phyloP scores from a whole-genome alignment of 148 eudicot species.

The Chenopodium berlandieri region DNA sequence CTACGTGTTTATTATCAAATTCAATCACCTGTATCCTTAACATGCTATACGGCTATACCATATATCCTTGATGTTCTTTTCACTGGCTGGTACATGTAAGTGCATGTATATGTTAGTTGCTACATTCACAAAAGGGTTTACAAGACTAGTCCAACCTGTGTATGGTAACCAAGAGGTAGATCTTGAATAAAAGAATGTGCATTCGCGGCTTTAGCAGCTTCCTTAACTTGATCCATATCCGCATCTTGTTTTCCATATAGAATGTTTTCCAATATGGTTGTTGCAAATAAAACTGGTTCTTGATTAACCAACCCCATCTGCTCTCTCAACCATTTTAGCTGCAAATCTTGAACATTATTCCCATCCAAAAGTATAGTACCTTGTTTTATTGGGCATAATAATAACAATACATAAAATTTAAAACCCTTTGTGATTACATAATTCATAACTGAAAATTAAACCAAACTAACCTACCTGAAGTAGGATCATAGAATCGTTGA shows the following conservation, averaged over 20 bases:
- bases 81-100: too few relatives aligned
- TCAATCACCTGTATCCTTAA: too few relatives aligned
- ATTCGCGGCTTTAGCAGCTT: conserved; percentile 61
- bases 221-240: conserved; percentile 39
- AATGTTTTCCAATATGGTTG: conserved; percentile 56
- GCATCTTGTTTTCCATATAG: conserved; percentile 58
- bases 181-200: conserved; percentile 55
- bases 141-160: conserved; percentile 40
- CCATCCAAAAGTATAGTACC: conserved; percentile 60
- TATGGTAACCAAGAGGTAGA: conserved; percentile 57
- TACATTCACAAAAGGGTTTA: background rate
- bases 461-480: conserved; percentile 35
- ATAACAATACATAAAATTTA: background rate
- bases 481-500: conserved; percentile 58
- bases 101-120: too few relatives aligned
- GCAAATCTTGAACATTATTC: conserved; percentile 41
- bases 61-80: too few relatives aligned
- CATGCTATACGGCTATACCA: too few relatives aligned
- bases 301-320: conserved; percentile 75
- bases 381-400: background rate
- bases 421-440: background rate
- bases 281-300: conserved; percentile 67
- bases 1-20: too few relatives aligned
- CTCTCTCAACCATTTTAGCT: conserved; percentile 62
- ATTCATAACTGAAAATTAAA: too few relatives aligned